Evolutionary conservation across 768 basidiomycete species (phyloP).

Genomic region (Lyophyllum shimeji): DNA sequence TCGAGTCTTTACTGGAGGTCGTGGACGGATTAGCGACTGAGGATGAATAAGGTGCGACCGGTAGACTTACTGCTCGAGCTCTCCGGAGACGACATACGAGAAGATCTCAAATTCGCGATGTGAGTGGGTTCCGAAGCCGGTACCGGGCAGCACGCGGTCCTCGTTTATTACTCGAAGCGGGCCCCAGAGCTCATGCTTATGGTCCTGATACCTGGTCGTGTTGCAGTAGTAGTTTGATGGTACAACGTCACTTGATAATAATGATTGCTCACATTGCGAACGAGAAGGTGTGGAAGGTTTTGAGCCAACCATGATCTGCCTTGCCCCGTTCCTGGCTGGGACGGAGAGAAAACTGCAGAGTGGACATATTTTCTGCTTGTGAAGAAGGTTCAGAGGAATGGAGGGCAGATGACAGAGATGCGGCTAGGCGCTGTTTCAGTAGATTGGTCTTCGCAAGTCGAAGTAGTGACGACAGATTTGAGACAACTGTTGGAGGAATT

Average conservation of each 20-base stretch:
- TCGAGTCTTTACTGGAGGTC: constrained; percentile 72
- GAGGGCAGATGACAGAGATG: constrained; percentile 9
- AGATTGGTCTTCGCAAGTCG: constrained; percentile 35
- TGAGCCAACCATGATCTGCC: constrained; percentile 84
- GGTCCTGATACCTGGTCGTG: constrained; percentile 56
- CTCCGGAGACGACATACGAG: constrained; percentile 78
- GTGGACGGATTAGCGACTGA: neutral
- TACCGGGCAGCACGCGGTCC: constrained; percentile 72
- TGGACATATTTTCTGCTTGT: constrained; percentile 17
- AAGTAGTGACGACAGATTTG: constrained; percentile 39
- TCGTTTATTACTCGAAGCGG: constrained; percentile 90
- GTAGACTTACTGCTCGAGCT: constrained; percentile 72
- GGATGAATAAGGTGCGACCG: neutral
- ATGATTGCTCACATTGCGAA: constrained; percentile 56
- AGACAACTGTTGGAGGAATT: constrained; percentile 23
- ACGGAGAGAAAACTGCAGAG: constrained; percentile 48
- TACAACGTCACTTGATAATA: neutral
- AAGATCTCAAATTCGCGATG: constrained; percentile 92
- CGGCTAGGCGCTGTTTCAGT: constrained; percentile 24
- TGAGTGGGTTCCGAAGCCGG: constrained; percentile 84
- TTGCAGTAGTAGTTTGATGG: neutral
- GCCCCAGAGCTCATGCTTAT: constrained; percentile 60
- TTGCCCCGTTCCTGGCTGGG: constrained; percentile 65
- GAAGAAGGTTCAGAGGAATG: constrained; percentile 10
- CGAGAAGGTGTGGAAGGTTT: constrained; percentile 84